Percentiles rank a stretch among this genome's conserved stretches.
phyloP scores from a whole-genome alignment of 2,329 filamentous ascomycete genomes.

The Myriosclerotinia curreyana region DNA sequence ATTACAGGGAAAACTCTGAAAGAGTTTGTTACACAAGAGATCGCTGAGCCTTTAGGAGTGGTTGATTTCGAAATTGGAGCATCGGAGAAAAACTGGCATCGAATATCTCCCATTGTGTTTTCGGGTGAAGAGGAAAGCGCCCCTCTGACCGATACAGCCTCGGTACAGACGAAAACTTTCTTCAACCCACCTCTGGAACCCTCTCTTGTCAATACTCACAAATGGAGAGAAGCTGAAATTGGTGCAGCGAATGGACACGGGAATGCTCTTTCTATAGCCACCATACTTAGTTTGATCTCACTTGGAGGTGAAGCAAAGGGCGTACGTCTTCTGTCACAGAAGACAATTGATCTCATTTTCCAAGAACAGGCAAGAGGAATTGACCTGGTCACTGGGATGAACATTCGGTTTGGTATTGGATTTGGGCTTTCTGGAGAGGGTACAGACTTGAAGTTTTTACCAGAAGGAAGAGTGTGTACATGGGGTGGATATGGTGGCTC shows the following conservation, averaged over 20 bases:
- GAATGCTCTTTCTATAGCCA: constrained; percentile 46
- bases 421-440: constrained; percentile 36
- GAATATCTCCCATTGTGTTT: constrained; percentile 19
- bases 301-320: background rate
- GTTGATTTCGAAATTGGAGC: constrained; percentile 23
- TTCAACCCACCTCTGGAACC: constrained; percentile 5
- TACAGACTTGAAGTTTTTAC: constrained; percentile 27
- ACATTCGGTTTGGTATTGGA: background rate
- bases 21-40: constrained; percentile 42
- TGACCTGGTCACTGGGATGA: constrained; percentile 2
- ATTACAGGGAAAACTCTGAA: constrained; percentile 43
- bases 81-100: constrained; percentile 9
- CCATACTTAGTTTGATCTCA: constrained; percentile 3
- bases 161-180: constrained; percentile 1
- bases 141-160: background rate
- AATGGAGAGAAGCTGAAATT: constrained; percentile 42
- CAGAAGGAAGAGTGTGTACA: constrained; percentile 41
- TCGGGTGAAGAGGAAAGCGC: background rate
- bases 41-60: constrained; percentile 10
- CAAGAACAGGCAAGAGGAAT: background rate
- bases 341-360: constrained; percentile 15
- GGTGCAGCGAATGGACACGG: constrained; percentile 46
- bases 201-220: constrained; percentile 6
- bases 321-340: background rate
- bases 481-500: constrained; percentile 50